These are phyloP conservation scores for Gorgonomyces haynaldii DNA, from an alignment of 192 early-diverging fungal genomes.

Conservation along the genomic window DNA sequence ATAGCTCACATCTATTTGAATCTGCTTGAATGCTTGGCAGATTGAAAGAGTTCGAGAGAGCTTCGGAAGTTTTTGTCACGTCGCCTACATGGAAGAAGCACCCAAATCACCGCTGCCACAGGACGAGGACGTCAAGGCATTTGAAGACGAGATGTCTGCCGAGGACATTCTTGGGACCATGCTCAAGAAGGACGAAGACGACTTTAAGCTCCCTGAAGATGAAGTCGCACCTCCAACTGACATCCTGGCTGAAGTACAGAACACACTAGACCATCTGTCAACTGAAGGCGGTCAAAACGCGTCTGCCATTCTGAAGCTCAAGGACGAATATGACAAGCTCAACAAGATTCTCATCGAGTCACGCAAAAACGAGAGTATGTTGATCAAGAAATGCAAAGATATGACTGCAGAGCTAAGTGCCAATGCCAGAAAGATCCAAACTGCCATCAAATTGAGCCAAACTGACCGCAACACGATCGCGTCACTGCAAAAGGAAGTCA, in stretches of 20 bases:
- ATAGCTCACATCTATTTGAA: no score
- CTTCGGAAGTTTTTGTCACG: no score
- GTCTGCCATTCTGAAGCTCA: background rate
- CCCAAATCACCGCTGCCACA: no score
- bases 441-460: constrained; percentile 33
- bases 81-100: no score
- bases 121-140: constrained; percentile 13
- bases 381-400: constrained; percentile 35
- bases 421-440: constrained; percentile 39
- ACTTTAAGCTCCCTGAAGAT: constrained; percentile 2
- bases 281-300: background rate
- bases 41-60: no score
- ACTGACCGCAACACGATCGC: constrained; percentile 30
- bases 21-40: no score
- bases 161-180: constrained; percentile 20
- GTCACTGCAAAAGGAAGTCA: constrained; percentile 38
- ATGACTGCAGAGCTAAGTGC: constrained; percentile 29
- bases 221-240: constrained; percentile 9
- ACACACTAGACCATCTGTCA: background rate
- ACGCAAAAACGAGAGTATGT: constrained; percentile 33
- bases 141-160: constrained; percentile 13
- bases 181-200: constrained; percentile 1
- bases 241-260: constrained; percentile 7
- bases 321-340: constrained; percentile 35
- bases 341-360: constrained; percentile 33